Base-by-base conservation (phyloP, 768 basidiomycete genomes). In the Leccinum boreale region DNA sequence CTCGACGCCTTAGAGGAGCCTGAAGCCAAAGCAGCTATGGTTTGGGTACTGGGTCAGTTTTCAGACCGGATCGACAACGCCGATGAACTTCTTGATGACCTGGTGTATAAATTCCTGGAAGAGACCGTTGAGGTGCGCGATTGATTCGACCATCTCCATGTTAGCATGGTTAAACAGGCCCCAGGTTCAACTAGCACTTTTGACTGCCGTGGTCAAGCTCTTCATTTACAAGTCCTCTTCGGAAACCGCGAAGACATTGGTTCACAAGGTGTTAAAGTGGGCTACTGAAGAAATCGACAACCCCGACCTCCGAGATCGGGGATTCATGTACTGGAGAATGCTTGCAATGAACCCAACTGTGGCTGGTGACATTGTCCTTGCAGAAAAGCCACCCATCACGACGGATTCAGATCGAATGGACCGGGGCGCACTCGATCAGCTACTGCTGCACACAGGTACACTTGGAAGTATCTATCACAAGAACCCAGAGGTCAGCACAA, bases 281-380 rank as follows among this genome's bases (percentile, higher is more conserved):
- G 88, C 94, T 12, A 99, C 97, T 7, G 96, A 99, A 71, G 92
- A 97, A 63, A 86, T 97, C 55, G 97, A 99, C 71, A 99, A 99
- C 69, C 97, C 97, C 8, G 97, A 99, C 77, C 79, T 99, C 21
- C 84, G 97, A 33, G 97, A 99, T 73, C 81, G 97, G 60, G 97
- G 97, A 3, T 98, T 95, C 78, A 98, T 99, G 90, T 99, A 98
- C 75, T 99, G 97, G 97, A 86, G 97, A 39, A 81, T 99, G 75
- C 82, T 98, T 47, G 95, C 96, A 9, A 88, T 94, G 66, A 94
- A 97, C 69, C 94, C 95, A 2, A 76, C 86, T 8, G 87, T 88
- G 0, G 95, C 97, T 7, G 84, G 87, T 39, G 89, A 93, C 62
- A 89, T 98, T 61, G 95, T 98, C 35, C 79, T 98, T 19, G 81